Evolutionary conservation across 768 basidiomycete species (phyloP), one percentile per base, ranked within the genome.

Genomic region (Lactarius quietus): DNA sequence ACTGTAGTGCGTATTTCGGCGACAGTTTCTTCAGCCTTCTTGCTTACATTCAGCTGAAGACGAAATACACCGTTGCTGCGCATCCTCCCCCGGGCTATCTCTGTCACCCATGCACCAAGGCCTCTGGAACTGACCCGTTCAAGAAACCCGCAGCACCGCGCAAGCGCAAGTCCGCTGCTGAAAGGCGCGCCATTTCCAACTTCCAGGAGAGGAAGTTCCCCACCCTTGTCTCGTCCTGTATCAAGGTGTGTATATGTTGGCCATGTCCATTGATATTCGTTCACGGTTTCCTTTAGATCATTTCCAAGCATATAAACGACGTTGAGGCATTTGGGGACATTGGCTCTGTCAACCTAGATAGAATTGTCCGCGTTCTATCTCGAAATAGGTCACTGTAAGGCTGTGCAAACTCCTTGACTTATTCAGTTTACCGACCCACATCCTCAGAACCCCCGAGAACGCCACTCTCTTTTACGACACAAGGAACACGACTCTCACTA

Each of bases 281-380:
- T 59, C 36, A 33, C 29, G 15, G 6, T 58, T 29, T 33, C n/a
- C 1, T 56, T 60, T n/a, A 95, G 91, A 78, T 97, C 28, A 87
- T 98, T 63, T 88, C 90, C 20, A 84, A 85, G 63, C 86, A 93
- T 73, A 96, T 98, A 63, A 84, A 94, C 63, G 92, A 96, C 69
- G 88, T 98, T 7, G 92, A 93, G 68, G 87, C 89, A 0, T 77
- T 95, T 18, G 96, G 96, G 0, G 89, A 96, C 71, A 90, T 98
- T 58, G 94, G 95, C 0, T 70, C 84, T 1, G 74, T 92, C 75
- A 98, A 95, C 72, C 80, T 93, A 79, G 87, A 95, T 65, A 85
- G 87, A 48, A 90, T 98, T 55, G 83, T 90, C 17, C 92, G 88
- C 73, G 87, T 92, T 4, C 78, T 97, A 26, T 87, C 90, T 10